Percentiles rank a stretch among this genome's conserved stretches.
Conservation (phyloP, 2,329 filamentous ascomycete genomes). For the Calcarisporium arbuscula region DNA sequence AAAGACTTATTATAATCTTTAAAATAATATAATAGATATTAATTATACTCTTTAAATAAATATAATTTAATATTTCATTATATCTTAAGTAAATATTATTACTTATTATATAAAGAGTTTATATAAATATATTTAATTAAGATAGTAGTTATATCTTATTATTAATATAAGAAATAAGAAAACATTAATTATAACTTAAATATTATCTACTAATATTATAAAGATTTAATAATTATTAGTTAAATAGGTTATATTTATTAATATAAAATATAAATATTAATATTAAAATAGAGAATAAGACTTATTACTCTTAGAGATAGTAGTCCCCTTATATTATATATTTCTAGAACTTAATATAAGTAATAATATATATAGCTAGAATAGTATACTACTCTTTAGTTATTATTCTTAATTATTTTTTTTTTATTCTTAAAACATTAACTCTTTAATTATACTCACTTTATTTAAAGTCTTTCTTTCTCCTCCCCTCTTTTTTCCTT, state of each 20-base stretch:
- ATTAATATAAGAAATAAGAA: no score
- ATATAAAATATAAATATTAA: neutral
- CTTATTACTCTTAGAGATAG: neutral
- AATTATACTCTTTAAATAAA: neutral
- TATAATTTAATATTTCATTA: neutral
- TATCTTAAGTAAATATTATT: neutral
- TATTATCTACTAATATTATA: neutral
- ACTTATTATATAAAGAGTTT: neutral
- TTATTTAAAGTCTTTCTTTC: no score
- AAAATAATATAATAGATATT: neutral
- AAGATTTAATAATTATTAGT: neutral
- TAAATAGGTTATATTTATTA: neutral
- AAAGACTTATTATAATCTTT: constrained; percentile 1
- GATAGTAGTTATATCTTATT: neutral
- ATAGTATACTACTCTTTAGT: neutral
- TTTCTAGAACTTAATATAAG: neutral
- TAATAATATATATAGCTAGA: constrained; percentile 1
- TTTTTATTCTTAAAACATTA: neutral
- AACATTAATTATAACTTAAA: constrained; percentile 2
- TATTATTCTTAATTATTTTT: neutral
- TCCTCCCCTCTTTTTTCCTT: no score
- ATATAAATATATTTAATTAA: neutral
- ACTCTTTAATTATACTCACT: neutral
- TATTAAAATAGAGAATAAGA: neutral
- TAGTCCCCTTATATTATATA: neutral